Base-by-base conservation (phyloP, 2,329 filamentous ascomycete species). In the Calonectria naviculata region DNA sequence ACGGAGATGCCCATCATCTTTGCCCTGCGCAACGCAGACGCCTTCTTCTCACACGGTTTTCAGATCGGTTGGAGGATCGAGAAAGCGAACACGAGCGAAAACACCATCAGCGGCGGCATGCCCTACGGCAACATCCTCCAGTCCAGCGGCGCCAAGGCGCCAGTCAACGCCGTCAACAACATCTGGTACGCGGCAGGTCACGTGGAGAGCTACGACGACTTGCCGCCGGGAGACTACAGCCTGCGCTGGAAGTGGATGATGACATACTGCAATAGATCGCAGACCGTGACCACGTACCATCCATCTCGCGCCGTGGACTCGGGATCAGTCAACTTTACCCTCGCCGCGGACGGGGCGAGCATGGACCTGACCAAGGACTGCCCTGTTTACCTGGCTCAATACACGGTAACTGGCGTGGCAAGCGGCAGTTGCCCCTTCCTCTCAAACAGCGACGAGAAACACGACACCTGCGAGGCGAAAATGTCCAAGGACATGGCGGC, bases 181-280 rank as follows among this genome's bases (percentile, higher is more conserved):
- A 58, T 36, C 3, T 58, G 52, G 52, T 58, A 58, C 52, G 52
- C 52, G 6, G 7, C 52, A 13, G 52, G 4, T 9, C 15, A 21
- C 52, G 52, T 58, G n/a, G n/a, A 26, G 0, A 38, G 15, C 2
- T 26, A 19, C 5, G 29, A 58, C 52, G 34, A 58, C 52, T 36
- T 58, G 31, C 31, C 52, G 6, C 29, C 52, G 21, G 52, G 52
- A 19, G 52, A 58, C 21, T 58, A 58, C 52, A 58, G 52, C 17
- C 31, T 58, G 52, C 52, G 52, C 21, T 58, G 52, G 52, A 17
- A 58, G n/a, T 58, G 52, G 52, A 58, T 58, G 21, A 58, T 58
- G 52, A 38, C 52, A 10, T 38, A 38, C 31, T 58, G 52, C 34
- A 58, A 58, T 34, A 9, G 21, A 1, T 58, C 52, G 31, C n/a